Percentiles rank a stretch among this genome's conserved stretches.
phyloP scores from a whole-genome alignment of 305 asterid genomes.

The Rubia occidens region DNA sequence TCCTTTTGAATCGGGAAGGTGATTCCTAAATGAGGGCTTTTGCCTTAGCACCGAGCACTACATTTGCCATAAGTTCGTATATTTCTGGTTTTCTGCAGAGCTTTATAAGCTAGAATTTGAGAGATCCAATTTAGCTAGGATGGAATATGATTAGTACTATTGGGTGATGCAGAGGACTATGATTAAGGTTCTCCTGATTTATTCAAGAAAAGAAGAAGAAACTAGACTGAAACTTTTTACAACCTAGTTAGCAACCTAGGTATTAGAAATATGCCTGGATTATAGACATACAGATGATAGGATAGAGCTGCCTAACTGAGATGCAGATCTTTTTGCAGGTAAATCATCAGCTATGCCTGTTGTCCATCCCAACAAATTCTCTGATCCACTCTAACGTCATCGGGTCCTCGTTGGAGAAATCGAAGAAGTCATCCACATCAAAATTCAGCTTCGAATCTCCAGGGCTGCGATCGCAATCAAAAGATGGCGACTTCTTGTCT shows the following conservation, averaged over 20 bases:
- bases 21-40: no score
- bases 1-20: no score
- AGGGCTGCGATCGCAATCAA: not conserved
- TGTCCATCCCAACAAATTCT: constrained; percentile 26
- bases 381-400: constrained; percentile 46
- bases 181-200: constrained; percentile 3
- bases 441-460: constrained; percentile 21
- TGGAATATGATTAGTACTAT: not conserved
- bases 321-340: not conserved
- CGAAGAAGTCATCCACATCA: constrained; percentile 44
- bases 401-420: constrained; percentile 48
- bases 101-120: not conserved
- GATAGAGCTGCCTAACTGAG: not conserved
- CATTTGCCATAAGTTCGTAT: not conserved
- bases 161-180: not conserved
- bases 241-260: not conserved
- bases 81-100: not conserved
- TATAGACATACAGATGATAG: constrained; percentile 15
- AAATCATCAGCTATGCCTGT: constrained; percentile 6
- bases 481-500: constrained; percentile 5
- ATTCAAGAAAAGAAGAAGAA: constrained; percentile 1
- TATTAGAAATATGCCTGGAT: not conserved
- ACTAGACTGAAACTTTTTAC: not conserved
- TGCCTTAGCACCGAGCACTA: not conserved
- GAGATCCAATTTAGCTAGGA: not conserved